Percentiles rank a stretch among this genome's conserved stretches.
phyloP scores from a whole-genome alignment of 176 grass and related monocot species.

The Typha latifolia region DNA sequence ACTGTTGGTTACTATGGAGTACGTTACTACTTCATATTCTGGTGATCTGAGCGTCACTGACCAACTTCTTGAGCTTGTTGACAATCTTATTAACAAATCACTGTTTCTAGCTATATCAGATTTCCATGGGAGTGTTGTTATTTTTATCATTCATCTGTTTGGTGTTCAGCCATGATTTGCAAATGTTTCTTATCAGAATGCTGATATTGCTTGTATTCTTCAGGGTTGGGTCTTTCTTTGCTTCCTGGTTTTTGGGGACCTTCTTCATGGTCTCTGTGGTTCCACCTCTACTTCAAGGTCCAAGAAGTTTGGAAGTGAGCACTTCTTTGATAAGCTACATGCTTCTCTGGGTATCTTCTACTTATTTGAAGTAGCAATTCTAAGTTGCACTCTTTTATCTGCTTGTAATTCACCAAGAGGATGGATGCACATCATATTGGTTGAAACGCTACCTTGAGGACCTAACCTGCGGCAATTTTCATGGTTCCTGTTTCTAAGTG shows the following conservation, averaged over 20 bases:
- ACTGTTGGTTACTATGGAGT: too few relatives aligned
- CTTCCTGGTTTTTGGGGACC: constrained; percentile 77
- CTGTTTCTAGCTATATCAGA: neutral
- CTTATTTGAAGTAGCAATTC: constrained; percentile 67
- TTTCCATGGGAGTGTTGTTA: constrained; percentile 4
- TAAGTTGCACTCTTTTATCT: neutral
- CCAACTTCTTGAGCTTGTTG: neutral
- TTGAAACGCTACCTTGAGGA: constrained; percentile 14
- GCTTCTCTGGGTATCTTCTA: constrained; percentile 78
- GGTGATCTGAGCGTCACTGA: neutral
- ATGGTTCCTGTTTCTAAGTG: constrained; percentile 26
- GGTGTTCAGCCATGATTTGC: constrained; percentile 1
- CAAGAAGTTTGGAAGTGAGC: constrained; percentile 85
- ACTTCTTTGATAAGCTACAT: constrained; percentile 68
- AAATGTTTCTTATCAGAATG: neutral
- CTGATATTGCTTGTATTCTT: constrained; percentile 21
- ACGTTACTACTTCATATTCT: too few relatives aligned
- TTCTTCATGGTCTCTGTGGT: constrained; percentile 95
- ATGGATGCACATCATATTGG: neutral
- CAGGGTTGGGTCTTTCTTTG: constrained; percentile 79
- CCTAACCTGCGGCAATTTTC: constrained; percentile 14
- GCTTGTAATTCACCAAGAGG: neutral
- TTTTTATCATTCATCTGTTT: neutral
- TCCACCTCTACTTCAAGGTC: constrained; percentile 60
- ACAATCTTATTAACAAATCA: neutral